phyloP scores from a whole-genome alignment of 331 rosid genomes.

The Cucumis variabilis region DNA sequence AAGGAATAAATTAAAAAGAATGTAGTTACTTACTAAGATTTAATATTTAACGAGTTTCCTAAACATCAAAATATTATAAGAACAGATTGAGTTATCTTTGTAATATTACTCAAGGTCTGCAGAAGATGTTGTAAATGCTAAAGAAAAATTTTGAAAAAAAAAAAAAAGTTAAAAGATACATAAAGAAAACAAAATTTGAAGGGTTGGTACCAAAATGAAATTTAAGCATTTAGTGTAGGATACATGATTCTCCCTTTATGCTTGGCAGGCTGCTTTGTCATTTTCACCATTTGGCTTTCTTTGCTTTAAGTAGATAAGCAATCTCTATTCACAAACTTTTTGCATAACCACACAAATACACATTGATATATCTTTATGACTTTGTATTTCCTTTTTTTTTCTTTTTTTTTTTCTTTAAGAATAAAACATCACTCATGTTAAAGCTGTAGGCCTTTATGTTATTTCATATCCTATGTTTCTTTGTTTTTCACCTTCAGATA shows the following conservation, averaged over 20 bases:
- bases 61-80: too few species aligned
- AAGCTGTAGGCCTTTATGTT: not conserved
- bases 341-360: not conserved
- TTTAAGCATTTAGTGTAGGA: not conserved
- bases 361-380: not conserved
- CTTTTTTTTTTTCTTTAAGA: not conserved
- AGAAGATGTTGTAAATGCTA: too few species aligned
- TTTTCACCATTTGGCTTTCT: constrained; percentile 6
- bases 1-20: too few species aligned
- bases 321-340: not conserved
- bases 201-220: not conserved
- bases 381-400: not conserved
- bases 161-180: too few species aligned
- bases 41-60: too few species aligned
- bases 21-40: too few species aligned
- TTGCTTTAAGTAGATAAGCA: not conserved
- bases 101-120: too few species aligned
- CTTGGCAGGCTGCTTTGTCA: constrained; percentile 25
- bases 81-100: too few species aligned
- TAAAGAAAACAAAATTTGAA: not conserved
- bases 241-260: not conserved
- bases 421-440: not conserved
- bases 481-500: not conserved
- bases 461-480: not conserved
- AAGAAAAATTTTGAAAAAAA: too few species aligned